A percentile compares a stretch with the other conserved stretches of the same genome.
These are phyloP conservation scores for Penicillium sp. DNA, from an alignment of 2,329 filamentous ascomycete genomes.

Conservation along the genomic window DNA sequence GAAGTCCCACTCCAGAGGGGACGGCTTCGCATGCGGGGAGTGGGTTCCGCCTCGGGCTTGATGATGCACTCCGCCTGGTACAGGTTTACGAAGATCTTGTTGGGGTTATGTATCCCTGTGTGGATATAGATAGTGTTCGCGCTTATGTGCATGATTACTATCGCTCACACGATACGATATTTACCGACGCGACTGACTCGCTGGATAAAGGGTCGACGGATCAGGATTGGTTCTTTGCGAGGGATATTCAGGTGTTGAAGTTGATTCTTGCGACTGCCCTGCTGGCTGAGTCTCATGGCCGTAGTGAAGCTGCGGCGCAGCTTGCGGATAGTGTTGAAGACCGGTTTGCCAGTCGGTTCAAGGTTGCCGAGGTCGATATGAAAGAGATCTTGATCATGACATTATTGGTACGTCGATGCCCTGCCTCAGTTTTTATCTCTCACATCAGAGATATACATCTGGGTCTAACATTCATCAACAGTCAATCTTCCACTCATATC, in stretches of 20 bases:
- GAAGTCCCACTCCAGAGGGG: conserved; percentile 35
- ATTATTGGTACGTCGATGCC: conserved; percentile 34
- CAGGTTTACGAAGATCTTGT: conserved; percentile 84
- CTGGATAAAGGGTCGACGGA: conserved; percentile 23
- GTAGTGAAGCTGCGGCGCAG: conserved; percentile 63
- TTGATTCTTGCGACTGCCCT: conserved; percentile 78
- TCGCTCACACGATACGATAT: conserved; percentile 17
- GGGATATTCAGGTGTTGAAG: conserved; percentile 73
- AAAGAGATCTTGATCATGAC: conserved; percentile 44
- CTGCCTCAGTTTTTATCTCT: too few species aligned
- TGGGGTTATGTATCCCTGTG: conserved; percentile 85
- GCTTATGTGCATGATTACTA: conserved; percentile 44
- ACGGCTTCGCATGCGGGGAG: conserved; percentile 59
- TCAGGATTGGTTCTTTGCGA: conserved; percentile 46
- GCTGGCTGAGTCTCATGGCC: conserved; percentile 75
- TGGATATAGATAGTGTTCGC: conserved; percentile 73
- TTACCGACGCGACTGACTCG: neutral
- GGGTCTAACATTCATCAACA: conserved; percentile 14
- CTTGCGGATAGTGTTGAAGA: conserved; percentile 45
- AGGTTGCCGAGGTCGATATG: conserved; percentile 47
- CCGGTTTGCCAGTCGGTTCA: conserved; percentile 41
- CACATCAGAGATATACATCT: too few species aligned
- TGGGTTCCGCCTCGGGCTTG: conserved; percentile 73
- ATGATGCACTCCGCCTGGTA: conserved; percentile 78
- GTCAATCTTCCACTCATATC: conserved; percentile 50